phyloP scores from a whole-genome alignment of 2,329 filamentous ascomycete genomes.

The Canariomyces notabilis region DNA sequence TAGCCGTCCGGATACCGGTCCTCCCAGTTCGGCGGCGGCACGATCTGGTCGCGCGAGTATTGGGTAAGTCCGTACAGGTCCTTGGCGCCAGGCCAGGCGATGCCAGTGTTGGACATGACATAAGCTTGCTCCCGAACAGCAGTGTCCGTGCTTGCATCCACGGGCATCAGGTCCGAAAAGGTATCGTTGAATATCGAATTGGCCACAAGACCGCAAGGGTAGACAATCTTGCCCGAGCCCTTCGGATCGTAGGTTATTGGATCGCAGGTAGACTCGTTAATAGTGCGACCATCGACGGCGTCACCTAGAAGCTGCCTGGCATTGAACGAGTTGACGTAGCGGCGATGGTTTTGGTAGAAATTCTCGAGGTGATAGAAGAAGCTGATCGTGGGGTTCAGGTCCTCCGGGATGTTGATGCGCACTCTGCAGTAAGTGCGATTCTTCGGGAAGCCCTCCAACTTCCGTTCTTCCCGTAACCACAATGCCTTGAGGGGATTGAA shows the following conservation, averaged over 20 bases:
- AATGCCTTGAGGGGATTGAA: slow-evolving; percentile 24
- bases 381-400: slow-evolving; percentile 74
- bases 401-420: slow-evolving; percentile 72
- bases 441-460: slow-evolving; percentile 40
- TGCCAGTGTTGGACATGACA: slow-evolving; percentile 70
- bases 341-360: slow-evolving; percentile 97
- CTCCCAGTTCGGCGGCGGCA: slow-evolving; percentile 84
- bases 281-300: slow-evolving; percentile 52
- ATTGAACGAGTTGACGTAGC: slow-evolving; percentile 89
- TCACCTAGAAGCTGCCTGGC: slow-evolving; percentile 73
- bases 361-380: slow-evolving; percentile 96
- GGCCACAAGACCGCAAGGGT: slow-evolving; percentile 91
- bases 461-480: slow-evolving; percentile 40
- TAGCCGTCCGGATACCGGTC: slow-evolving; percentile 67
- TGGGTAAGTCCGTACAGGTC: slow-evolving; percentile 68
- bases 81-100: slow-evolving; percentile 82
- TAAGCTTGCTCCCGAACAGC: slow-evolving; percentile 51
- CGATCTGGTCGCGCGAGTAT: slow-evolving; percentile 61
- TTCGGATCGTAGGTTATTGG: slow-evolving; percentile 56
- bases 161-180: slow-evolving; percentile 60
- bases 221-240: slow-evolving; percentile 64
- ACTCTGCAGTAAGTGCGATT: slow-evolving; percentile 58
- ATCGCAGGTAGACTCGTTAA: slow-evolving; percentile 67
- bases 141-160: slow-evolving; percentile 39
- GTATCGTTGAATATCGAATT: slow-evolving; percentile 98